Evolutionary conservation across 495 filamentous ascomycete genomes (phyloP).

Genomic region (Penicillium turbatum): DNA sequence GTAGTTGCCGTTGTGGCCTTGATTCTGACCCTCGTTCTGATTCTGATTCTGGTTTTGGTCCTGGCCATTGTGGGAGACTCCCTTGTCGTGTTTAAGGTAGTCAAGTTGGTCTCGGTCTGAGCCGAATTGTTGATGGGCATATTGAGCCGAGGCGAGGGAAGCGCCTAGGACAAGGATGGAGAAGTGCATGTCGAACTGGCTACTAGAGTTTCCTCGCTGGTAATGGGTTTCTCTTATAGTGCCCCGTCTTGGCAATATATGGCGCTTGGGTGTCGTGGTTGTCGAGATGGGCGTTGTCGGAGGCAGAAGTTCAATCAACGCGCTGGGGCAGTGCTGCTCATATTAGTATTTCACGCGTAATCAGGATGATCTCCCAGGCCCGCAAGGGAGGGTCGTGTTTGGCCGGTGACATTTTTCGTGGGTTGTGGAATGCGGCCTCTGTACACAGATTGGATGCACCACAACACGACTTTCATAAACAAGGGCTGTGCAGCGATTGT

Average conservation of each 20-base stretch:
- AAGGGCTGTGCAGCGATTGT: background rate
- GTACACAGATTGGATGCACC: background rate
- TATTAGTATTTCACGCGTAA: conserved; percentile 1
- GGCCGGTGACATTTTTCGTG: conserved; percentile 14
- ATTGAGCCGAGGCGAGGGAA: conserved; percentile 4
- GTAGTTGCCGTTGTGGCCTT: background rate
- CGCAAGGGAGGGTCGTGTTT: conserved; percentile 5
- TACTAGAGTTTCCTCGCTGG: background rate
- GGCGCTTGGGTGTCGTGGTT: background rate
- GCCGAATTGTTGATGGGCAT: background rate
- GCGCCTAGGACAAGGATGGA: conserved; percentile 12
- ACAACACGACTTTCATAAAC: background rate
- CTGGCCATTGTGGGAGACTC: background rate
- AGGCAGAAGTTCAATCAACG: background rate
- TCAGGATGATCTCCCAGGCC: background rate
- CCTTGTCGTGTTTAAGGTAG: background rate
- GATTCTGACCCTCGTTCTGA: background rate
- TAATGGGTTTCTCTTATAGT: background rate
- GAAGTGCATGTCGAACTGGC: conserved; percentile 12
- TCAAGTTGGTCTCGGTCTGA: background rate
- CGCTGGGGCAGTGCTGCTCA: background rate
- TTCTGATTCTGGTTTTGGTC: background rate
- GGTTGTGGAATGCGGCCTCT: conserved; percentile 14
- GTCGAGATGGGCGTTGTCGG: background rate
- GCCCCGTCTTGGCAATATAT: background rate